Evolutionary conservation across 1,139 yeast species (phyloP).

Genomic region (Barnettozyma hawaiiensis): DNA sequence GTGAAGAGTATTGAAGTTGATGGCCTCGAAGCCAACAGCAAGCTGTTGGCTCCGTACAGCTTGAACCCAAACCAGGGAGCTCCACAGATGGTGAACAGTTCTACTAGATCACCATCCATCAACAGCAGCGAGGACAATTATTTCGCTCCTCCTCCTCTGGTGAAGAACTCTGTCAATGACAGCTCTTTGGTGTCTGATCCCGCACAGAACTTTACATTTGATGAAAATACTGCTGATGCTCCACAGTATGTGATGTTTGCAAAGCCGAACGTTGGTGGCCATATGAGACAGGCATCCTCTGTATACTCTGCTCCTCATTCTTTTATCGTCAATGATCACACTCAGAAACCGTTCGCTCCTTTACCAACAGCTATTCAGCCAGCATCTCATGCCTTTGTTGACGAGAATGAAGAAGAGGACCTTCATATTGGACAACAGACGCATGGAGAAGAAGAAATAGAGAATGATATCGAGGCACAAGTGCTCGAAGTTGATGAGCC

Average conservation of each 20-base stretch:
- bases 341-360: conserved; percentile 1
- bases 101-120: conserved; percentile 5
- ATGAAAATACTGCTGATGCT: conserved; percentile 2
- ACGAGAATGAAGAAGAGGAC: conserved; percentile 1
- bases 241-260: background rate
- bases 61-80: conserved; percentile 16
- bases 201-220: background rate
- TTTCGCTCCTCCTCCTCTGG: conserved; percentile 20
- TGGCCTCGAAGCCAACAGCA: conserved; percentile 6
- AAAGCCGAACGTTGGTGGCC: background rate
- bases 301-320: conserved; percentile 1
- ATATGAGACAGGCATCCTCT: conserved; percentile 2
- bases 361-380: conserved; percentile 1
- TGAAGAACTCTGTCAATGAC: conserved; percentile 14
- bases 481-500: background rate
- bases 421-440: background rate
- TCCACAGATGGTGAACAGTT: conserved; percentile 4
- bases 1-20: background rate
- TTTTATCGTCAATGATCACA: background rate
- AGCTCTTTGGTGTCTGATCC: conserved; percentile 16
- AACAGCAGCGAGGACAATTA: background rate
- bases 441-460: background rate
- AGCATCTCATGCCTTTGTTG: conserved; percentile 2
- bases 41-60: background rate
- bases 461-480: background rate